Percentiles rank a stretch among this genome's conserved stretches.
Evolutionary conservation across 2,329 filamentous ascomycete species (phyloP).

Genomic region (Trichoderma oligosporum): DNA sequence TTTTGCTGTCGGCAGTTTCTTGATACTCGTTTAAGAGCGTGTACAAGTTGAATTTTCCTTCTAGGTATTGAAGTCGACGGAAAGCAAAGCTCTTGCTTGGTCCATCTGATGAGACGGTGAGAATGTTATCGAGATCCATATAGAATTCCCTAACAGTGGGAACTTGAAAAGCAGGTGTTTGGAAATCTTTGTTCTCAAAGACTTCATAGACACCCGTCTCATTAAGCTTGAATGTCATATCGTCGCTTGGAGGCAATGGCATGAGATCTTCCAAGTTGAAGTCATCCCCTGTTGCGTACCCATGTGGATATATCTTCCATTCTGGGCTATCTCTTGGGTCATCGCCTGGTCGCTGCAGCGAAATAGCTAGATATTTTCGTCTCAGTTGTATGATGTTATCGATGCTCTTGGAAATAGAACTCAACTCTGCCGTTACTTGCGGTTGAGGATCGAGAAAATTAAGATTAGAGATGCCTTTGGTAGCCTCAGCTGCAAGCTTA

Average conservation of each 20-base stretch:
- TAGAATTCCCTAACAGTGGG: slow-evolving; percentile 94
- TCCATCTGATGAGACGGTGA: slow-evolving; percentile 88
- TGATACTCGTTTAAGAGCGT: slow-evolving; percentile 93
- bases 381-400: slow-evolving; percentile 3
- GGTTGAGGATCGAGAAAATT: slow-evolving; percentile 12
- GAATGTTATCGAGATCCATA: slow-evolving; percentile 82
- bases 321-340: neutral
- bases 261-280: slow-evolving; percentile 77
- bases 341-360: neutral
- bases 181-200: slow-evolving; percentile 64
- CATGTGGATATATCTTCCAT: slow-evolving; percentile 5
- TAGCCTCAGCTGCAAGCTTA: slow-evolving; percentile 1
- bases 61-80: slow-evolving; percentile 86
- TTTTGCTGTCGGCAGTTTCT: slow-evolving; percentile 96
- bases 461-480: slow-evolving; percentile 2
- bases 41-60: slow-evolving; percentile 96
- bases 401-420: slow-evolving; percentile 11
- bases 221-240: slow-evolving; percentile 76
- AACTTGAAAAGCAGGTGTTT: slow-evolving; percentile 72
- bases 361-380: neutral
- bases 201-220: slow-evolving; percentile 88
- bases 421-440: slow-evolving; percentile 11
- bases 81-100: slow-evolving; percentile 97
- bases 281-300: slow-evolving; percentile 54
- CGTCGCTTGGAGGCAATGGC: slow-evolving; percentile 66